phyloP scores from a whole-genome alignment of 2,329 filamentous ascomycete species.

The Phialocephala subalpina region DNA sequence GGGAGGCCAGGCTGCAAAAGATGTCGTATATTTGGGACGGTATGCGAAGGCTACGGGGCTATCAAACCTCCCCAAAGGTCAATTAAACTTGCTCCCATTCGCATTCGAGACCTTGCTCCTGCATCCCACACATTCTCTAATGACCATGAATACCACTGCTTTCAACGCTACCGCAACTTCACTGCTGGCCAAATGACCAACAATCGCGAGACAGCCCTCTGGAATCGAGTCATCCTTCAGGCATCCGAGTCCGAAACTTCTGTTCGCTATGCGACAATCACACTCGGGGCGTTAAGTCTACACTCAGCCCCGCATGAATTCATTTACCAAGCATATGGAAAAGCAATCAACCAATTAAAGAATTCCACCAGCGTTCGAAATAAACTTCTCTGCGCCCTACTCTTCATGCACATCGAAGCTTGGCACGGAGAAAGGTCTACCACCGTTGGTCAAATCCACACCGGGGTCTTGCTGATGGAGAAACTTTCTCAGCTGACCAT shows the following conservation, averaged over 20 bases:
- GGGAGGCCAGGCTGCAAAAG: too few species aligned
- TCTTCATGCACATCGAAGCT: too few species aligned
- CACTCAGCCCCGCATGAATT: conserved; percentile 1
- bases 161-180: background rate
- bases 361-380: too few species aligned
- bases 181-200: background rate
- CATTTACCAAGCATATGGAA: conserved; percentile 15
- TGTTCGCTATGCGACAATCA: conserved; percentile 27
- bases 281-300: conserved; percentile 26
- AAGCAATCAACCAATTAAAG: conserved; percentile 5
- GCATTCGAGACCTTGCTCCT: background rate
- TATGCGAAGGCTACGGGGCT: too few species aligned
- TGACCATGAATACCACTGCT: background rate
- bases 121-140: background rate
- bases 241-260: conserved; percentile 24
- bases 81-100: too few species aligned
- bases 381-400: too few species aligned
- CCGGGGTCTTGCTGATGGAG: too few species aligned
- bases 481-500: too few species aligned
- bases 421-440: too few species aligned
- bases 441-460: too few species aligned
- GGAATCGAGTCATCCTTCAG: conserved; percentile 27
- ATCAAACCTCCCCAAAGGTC: too few species aligned
- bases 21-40: too few species aligned
- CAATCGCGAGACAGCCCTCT: conserved; percentile 19